A percentile compares a stretch with the other conserved stretches of the same genome.
These are phyloP conservation scores for Stephania japonica DNA, from an alignment of 164 flowering plant genomes.

Conservation along the genomic window DNA sequence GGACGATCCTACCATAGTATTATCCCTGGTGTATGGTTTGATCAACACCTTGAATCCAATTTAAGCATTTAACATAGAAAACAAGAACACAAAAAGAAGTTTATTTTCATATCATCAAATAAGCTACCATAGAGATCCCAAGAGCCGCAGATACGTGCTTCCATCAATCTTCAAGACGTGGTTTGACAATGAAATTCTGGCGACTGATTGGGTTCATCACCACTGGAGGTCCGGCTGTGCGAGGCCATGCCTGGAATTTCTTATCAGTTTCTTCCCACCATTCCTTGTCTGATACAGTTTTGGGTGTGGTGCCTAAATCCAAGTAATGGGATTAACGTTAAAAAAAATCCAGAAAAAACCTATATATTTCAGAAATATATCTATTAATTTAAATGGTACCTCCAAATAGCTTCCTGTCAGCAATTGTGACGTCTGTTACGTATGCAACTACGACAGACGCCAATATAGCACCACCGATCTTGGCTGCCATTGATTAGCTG, in stretches of 20 bases:
- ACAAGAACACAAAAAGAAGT: background rate
- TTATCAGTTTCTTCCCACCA: slow-evolving; percentile 71
- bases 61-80: background rate
- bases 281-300: slow-evolving; percentile 53
- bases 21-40: background rate
- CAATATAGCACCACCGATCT: slow-evolving; percentile 27
- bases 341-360: background rate
- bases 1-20: no score
- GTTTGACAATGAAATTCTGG: slow-evolving; percentile 51
- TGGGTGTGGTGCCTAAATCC: slow-evolving; percentile 65
- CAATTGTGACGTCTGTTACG: slow-evolving; percentile 20
- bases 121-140: background rate
- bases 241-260: slow-evolving; percentile 62
- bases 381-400: slow-evolving; percentile 22
- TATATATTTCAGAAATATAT: background rate
- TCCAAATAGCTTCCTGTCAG: slow-evolving; percentile 52
- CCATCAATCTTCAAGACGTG: slow-evolving; percentile 11
- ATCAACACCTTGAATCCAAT: background rate
- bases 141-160: background rate
- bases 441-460: slow-evolving; percentile 33
- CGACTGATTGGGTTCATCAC: slow-evolving; percentile 66
- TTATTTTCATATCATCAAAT: background rate
- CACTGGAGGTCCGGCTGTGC: slow-evolving; percentile 58
- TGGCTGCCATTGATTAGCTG: slow-evolving; percentile 25
- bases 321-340: background rate